phyloP scores from a whole-genome alignment of 2,329 filamentous ascomycete genomes.

The Fusarium equiseti region DNA sequence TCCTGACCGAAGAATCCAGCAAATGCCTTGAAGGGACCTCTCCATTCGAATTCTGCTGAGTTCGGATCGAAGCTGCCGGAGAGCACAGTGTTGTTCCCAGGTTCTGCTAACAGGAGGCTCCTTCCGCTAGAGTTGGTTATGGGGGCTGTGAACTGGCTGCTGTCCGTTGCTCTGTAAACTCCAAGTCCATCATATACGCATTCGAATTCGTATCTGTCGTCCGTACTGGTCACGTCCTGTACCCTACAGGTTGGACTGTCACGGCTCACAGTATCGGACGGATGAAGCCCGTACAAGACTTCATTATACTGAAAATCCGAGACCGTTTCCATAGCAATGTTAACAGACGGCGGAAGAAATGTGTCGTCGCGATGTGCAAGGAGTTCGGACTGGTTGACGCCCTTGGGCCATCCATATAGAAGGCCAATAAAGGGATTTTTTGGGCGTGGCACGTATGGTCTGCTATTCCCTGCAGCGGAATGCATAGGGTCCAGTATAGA shows the following conservation, averaged over 20 bases:
- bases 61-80: too few species aligned
- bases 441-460: background rate
- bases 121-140: background rate
- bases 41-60: too few species aligned
- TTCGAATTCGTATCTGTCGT: slow-evolving; percentile 3
- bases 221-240: background rate
- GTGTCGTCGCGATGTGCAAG: background rate
- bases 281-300: too few species aligned
- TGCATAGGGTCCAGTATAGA: background rate
- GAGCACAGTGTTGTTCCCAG: too few species aligned
- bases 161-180: slow-evolving; percentile 2
- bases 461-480: background rate
- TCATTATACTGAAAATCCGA: too few species aligned
- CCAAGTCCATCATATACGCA: slow-evolving; percentile 1
- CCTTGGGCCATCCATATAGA: background rate
- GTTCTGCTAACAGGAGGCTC: too few species aligned
- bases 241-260: too few species aligned
- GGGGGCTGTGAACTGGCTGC: slow-evolving; percentile 2
- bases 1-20: too few species aligned
- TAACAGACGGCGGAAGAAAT: background rate
- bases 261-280: too few species aligned
- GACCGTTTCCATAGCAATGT: too few species aligned
- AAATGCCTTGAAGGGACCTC: too few species aligned
- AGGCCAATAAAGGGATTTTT: background rate
- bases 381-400: background rate